Evolutionary conservation across 2,329 filamentous ascomycete genomes (phyloP), one percentile per base, ranked within the genome.

Genomic region (Colletotrichum brevisporum): DNA sequence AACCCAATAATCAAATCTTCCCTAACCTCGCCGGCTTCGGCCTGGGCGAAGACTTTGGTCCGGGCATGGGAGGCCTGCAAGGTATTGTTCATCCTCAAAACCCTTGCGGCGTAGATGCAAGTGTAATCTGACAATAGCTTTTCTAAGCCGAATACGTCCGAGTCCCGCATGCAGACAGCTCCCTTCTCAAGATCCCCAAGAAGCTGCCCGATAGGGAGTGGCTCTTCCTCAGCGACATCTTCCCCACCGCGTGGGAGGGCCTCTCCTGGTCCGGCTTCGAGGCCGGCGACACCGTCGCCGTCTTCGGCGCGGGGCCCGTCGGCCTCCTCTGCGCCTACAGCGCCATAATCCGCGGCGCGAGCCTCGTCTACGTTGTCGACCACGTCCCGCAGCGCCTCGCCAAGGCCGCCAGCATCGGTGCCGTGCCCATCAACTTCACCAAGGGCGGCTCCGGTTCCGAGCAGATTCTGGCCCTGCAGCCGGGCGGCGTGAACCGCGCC

Each of bases 111-210:
- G 41, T 15, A n/a, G 13, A 43, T 5, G 13, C 5, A 6, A 15
- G 48, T 1, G 3, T 3, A 5, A 47, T 13, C 31, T 50, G 8
- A 56, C 15, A 12, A 12, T 0, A 1, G 31, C 6, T 36, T 1
- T 36, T 8, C 26, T 13, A n/a, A 73, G 75, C 75, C 64, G 75
- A 92, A 75, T 92, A 89, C 69, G 80, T 91, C 24, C 83, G 89
- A 3, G 86, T 92, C 2, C 90, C 90, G 0, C 91, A 87, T 68
- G 90, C 89, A 0, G 90, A 92, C 74, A 91, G 90, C 79, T 91
- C 91, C 69, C 87, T 87, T 6, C 77, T 92, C 31, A 86, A 86
- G 60, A 78, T 92, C 2, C 90, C 90, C 1, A 89, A 89, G 0
- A 89, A 80, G n/a, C 87, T 90, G 70, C 81, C 89, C 51, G 89